Conservation (phyloP, 306 rosid species). For the Comarum palustre region DNA sequence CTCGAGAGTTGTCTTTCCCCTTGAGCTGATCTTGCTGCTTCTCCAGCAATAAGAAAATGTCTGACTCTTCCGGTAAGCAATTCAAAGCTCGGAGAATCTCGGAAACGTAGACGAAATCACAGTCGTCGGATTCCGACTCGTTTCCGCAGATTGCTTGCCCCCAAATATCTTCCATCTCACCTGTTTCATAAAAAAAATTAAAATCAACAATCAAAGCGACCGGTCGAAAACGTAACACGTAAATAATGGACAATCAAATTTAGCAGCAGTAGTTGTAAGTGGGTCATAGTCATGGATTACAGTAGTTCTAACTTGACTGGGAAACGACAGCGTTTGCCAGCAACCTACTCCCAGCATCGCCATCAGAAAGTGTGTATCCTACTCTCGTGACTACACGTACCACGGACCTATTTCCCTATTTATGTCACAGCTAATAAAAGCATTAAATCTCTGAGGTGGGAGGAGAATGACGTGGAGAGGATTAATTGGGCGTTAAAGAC, state of each 20-base stretch:
- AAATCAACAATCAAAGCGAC: not conserved
- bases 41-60: conserved; percentile 60
- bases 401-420: not conserved
- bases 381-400: not conserved
- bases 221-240: not conserved
- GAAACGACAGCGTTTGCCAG: not conserved
- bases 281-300: conserved; percentile 8
- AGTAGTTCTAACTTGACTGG: conserved; percentile 5
- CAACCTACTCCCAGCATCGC: not conserved
- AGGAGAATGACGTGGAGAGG: conserved; percentile 12
- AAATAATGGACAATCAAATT: not conserved
- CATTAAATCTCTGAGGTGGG: conserved; percentile 3
- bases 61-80: conserved; percentile 53
- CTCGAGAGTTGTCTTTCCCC: conserved; percentile 65
- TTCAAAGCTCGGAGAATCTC: conserved; percentile 62
- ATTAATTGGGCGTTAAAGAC: conserved; percentile 6
- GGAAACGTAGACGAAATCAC: conserved; percentile 60
- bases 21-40: conserved; percentile 60
- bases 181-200: conserved; percentile 13
- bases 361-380: not conserved
- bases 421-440: not conserved
- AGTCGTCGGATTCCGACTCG: conserved; percentile 48
- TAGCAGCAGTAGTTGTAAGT: not conserved
- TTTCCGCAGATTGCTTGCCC: conserved; percentile 34
- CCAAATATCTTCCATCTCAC: conserved; percentile 68